Conservation (phyloP, 2,329 filamentous ascomycete species). For the Aspergillus ochraceus region DNA sequence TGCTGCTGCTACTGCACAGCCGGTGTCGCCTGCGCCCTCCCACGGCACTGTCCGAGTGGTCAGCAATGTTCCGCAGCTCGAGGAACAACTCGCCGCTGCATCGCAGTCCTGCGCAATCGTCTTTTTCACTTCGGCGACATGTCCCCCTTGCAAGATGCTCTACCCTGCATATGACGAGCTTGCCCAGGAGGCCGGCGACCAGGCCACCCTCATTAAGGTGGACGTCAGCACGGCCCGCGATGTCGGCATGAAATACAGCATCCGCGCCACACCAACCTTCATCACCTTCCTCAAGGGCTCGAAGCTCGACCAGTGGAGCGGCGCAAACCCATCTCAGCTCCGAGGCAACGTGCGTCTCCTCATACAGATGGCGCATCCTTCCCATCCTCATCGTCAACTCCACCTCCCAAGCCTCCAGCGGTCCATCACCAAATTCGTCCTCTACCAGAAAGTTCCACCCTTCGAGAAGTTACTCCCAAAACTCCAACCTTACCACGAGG, state of each 20-base stretch:
- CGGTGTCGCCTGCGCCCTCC: conserved; percentile 15
- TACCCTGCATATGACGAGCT: conserved; percentile 82
- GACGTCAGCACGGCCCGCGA: conserved; percentile 70
- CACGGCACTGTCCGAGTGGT: conserved; percentile 61
- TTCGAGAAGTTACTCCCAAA: conserved; percentile 79
- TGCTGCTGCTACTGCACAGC: conserved; percentile 16
- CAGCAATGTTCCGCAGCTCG: conserved; percentile 59
- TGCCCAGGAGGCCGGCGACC: conserved; percentile 68
- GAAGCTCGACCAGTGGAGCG: conserved; percentile 77
- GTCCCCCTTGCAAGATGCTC: conserved; percentile 77
- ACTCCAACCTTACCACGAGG: conserved; percentile 62
- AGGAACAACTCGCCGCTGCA: conserved; percentile 60
- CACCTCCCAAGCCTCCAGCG: conserved; percentile 69
- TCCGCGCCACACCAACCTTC: conserved; percentile 83
- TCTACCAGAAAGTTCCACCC: conserved; percentile 77
- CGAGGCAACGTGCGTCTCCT: conserved; percentile 72
- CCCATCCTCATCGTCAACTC: conserved; percentile 73
- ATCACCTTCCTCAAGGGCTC: conserved; percentile 77
- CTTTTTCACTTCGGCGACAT: conserved; percentile 91
- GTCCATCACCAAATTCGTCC: conserved; percentile 64
- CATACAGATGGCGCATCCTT: conserved; percentile 70
- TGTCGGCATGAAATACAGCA: conserved; percentile 63
- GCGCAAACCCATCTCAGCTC: conserved; percentile 68
- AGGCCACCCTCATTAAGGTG: conserved; percentile 75
- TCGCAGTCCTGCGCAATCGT: conserved; percentile 71